phyloP scores from a whole-genome alignment of 2,329 filamentous ascomycete species.

The Ramularia collo-cygni region DNA sequence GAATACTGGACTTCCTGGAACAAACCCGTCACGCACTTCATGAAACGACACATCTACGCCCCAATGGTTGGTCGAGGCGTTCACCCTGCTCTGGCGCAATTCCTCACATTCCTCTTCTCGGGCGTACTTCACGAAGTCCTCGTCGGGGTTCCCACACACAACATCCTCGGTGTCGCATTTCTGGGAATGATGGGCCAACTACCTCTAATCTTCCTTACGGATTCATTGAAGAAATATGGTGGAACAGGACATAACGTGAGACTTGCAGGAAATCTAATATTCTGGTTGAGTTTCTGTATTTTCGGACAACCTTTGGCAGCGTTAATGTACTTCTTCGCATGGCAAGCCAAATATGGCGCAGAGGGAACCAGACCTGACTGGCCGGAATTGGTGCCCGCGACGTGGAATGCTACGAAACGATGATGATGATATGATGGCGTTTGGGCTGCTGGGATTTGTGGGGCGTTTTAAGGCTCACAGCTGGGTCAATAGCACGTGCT shows the following conservation, averaged over 20 bases:
- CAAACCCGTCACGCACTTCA: slow-evolving; percentile 93
- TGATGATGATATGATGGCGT: too few relatives aligned
- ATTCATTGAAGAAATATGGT: slow-evolving; percentile 66
- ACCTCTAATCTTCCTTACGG: slow-evolving; percentile 75
- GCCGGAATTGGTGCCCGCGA: slow-evolving; percentile 15
- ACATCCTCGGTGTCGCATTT: slow-evolving; percentile 71
- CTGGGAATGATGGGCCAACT: slow-evolving; percentile 90
- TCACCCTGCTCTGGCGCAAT: slow-evolving; percentile 61
- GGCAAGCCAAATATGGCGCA: slow-evolving; percentile 89
- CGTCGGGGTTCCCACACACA: slow-evolving; percentile 86
- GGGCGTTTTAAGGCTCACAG: too few relatives aligned
- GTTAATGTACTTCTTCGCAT: slow-evolving; percentile 93
- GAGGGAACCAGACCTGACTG: slow-evolving; percentile 16
- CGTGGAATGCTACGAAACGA: slow-evolving; percentile 7
- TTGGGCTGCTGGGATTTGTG: too few relatives aligned
- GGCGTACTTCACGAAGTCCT: slow-evolving; percentile 86
- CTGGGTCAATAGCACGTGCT: too few relatives aligned
- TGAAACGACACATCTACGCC: slow-evolving; percentile 88
- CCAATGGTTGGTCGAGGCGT: slow-evolving; percentile 82
- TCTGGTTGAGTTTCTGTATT: slow-evolving; percentile 94
- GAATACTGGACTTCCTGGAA: slow-evolving; percentile 97
- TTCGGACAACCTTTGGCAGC: slow-evolving; percentile 91
- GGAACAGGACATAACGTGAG: slow-evolving; percentile 62
- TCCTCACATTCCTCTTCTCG: slow-evolving; percentile 80
- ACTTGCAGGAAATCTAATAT: slow-evolving; percentile 83